These are phyloP conservation scores for Austroboletus eburneus DNA, from an alignment of 768 basidiomycete genomes.

Conservation along the genomic window DNA sequence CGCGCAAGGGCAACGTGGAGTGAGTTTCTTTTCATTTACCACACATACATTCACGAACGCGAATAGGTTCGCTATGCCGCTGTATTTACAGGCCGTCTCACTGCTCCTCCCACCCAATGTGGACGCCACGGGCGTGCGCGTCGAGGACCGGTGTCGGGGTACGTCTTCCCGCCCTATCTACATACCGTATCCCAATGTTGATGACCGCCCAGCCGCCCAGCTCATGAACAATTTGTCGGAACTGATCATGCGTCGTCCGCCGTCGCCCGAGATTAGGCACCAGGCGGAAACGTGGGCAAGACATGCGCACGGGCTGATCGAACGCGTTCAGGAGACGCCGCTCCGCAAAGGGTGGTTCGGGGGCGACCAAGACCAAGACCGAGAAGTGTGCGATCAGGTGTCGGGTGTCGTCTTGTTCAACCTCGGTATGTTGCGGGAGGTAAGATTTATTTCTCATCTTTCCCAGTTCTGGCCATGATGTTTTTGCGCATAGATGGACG, in stretches of 20 bases:
- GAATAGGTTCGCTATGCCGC: constrained; percentile 56
- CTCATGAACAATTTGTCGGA: constrained; percentile 48
- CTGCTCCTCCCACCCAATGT: constrained; percentile 47
- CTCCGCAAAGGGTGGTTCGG: constrained; percentile 19
- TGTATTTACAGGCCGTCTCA: constrained; percentile 64
- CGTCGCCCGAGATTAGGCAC: constrained; percentile 33
- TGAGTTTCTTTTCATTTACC: constrained; percentile 9
- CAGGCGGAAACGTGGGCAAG: constrained; percentile 61
- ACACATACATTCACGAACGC: no score
- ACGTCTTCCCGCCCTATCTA: constrained; percentile 8
- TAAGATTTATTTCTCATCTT: neutral
- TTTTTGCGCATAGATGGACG: constrained; percentile 34
- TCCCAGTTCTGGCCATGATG: neutral
- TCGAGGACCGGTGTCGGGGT: constrained; percentile 62
- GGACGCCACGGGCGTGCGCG: constrained; percentile 16
- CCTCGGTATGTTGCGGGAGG: constrained; percentile 51
- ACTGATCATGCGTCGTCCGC: constrained; percentile 35
- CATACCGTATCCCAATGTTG: no score
- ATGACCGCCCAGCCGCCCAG: constrained; percentile 40
- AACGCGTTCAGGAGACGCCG: constrained; percentile 21
- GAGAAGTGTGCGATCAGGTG: constrained; percentile 48
- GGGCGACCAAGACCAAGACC: constrained; percentile 17
- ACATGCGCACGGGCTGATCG: constrained; percentile 40
- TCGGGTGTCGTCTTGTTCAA: constrained; percentile 60
- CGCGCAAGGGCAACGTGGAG: constrained; percentile 49